Evolutionary conservation across 2,329 filamentous ascomycete species (phyloP).

Genomic region (Epichloe sylvatica): DNA sequence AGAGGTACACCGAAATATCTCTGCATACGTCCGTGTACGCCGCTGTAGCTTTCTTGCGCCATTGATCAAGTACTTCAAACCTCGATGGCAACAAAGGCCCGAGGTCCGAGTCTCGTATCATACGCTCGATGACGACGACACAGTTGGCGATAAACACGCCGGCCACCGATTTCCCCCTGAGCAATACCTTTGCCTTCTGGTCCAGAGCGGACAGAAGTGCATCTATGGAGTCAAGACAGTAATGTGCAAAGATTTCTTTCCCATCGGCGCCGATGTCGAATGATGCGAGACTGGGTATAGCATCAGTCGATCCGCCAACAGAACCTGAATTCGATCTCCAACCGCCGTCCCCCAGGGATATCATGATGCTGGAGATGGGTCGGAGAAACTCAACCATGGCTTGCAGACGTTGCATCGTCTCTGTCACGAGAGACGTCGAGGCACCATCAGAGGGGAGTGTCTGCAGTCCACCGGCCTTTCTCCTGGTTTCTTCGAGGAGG

Average conservation of each 20-base stretch:
- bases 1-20: conserved; percentile 69
- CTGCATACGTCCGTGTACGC: conserved; percentile 80
- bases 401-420: conserved; percentile 76
- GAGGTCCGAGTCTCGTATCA: conserved; percentile 71
- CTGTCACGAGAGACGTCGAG: conserved; percentile 61
- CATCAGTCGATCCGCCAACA: conserved; percentile 44
- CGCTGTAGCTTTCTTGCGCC: conserved; percentile 73
- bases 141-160: conserved; percentile 89
- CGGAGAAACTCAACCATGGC: conserved; percentile 76
- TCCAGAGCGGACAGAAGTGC: conserved; percentile 63
- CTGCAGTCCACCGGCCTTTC: conserved; percentile 50
- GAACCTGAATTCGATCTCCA: conserved; percentile 51
- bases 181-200: conserved; percentile 53
- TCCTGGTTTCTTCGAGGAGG: conserved; percentile 69
- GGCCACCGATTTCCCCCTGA: conserved; percentile 64
- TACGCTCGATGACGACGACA: conserved; percentile 68
- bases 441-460: conserved; percentile 65
- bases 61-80: conserved; percentile 57
- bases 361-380: conserved; percentile 78
- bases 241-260: conserved; percentile 75
- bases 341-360: conserved; percentile 82
- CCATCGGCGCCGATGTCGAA: conserved; percentile 86
- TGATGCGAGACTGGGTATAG: conserved; percentile 56
- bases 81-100: conserved; percentile 53
- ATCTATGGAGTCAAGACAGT: conserved; percentile 80